phyloP scores from a whole-genome alignment of 768 basidiomycete species.

The Lactarius hengduanensis region DNA sequence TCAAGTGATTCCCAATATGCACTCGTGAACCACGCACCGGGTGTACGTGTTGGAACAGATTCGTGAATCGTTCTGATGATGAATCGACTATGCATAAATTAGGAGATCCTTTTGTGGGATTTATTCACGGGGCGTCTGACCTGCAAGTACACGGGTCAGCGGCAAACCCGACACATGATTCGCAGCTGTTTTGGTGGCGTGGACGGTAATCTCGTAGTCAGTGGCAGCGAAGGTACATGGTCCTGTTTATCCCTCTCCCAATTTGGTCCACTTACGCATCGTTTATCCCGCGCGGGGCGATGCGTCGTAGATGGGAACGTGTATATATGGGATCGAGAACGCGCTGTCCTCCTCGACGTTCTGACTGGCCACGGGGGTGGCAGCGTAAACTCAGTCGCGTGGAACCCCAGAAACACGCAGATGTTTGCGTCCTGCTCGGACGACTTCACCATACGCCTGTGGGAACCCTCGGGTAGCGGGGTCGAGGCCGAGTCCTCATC shows the following conservation, averaged over 20 bases:
- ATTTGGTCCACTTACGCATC: constrained; percentile 13
- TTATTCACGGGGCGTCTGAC: constrained; percentile 64
- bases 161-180: constrained; percentile 80
- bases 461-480: constrained; percentile 55
- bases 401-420: constrained; percentile 86
- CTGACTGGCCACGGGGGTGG: constrained; percentile 82
- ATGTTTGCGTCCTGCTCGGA: constrained; percentile 98
- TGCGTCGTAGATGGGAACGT: constrained; percentile 68
- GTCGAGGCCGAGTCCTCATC: constrained; percentile 23
- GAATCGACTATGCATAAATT: constrained; percentile 23
- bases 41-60: constrained; percentile 51
- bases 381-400: constrained; percentile 93
- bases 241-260: constrained; percentile 13
- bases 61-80: constrained; percentile 15
- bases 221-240: constrained; percentile 88
- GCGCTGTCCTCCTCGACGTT: constrained; percentile 74
- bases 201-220: constrained; percentile 84
- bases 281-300: constrained; percentile 13
- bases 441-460: constrained; percentile 86
- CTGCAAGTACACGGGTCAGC: constrained; percentile 83
- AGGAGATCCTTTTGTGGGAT: constrained; percentile 92
- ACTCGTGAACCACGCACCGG: constrained; percentile 81
- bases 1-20: constrained; percentile 85
- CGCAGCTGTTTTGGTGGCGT: constrained; percentile 93
- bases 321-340: constrained; percentile 93